phyloP scores from a whole-genome alignment of 345 rosid genomes.

The Reutealis trisperma region DNA sequence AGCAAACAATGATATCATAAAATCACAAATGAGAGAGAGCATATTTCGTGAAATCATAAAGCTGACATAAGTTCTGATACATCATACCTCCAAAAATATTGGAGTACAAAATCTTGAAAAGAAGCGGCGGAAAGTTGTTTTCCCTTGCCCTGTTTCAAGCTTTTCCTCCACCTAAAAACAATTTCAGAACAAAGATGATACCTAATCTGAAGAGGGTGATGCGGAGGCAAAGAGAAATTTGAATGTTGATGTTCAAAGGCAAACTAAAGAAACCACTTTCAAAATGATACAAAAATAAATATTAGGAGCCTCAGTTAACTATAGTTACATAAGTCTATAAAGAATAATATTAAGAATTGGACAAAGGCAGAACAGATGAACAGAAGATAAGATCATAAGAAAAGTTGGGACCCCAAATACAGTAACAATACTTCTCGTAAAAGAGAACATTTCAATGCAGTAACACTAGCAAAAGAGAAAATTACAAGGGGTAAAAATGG shows the following conservation, averaged over 20 bases:
- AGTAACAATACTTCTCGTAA: too few species aligned
- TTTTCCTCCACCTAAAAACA: constrained; percentile 87
- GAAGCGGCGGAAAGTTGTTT: constrained; percentile 72
- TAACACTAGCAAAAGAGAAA: not conserved
- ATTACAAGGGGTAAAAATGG: not conserved
- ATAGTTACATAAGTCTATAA: not conserved
- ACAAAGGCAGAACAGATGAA: not conserved
- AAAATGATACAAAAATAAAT: not conserved
- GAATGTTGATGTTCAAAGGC: not conserved
- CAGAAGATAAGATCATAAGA: not conserved
- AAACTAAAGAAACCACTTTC: not conserved
- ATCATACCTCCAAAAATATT: constrained; percentile 85
- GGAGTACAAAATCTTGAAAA: constrained; percentile 97
- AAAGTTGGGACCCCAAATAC: not conserved
- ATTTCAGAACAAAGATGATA: not conserved
- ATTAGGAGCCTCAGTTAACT: not conserved
- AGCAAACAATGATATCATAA: not conserved
- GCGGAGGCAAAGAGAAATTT: not conserved
- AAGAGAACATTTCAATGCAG: not conserved
- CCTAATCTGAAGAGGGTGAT: not conserved
- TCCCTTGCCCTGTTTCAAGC: constrained; percentile 89
- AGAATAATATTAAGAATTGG: not conserved
- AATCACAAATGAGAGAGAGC: not conserved
- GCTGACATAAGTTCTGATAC: not conserved
- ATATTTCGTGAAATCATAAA: not conserved